A percentile compares a stretch with the other conserved stretches of the same genome.
Conservation (phyloP, 1,284 basidiomycete genomes). For the Cryptococcus sp. region DNA sequence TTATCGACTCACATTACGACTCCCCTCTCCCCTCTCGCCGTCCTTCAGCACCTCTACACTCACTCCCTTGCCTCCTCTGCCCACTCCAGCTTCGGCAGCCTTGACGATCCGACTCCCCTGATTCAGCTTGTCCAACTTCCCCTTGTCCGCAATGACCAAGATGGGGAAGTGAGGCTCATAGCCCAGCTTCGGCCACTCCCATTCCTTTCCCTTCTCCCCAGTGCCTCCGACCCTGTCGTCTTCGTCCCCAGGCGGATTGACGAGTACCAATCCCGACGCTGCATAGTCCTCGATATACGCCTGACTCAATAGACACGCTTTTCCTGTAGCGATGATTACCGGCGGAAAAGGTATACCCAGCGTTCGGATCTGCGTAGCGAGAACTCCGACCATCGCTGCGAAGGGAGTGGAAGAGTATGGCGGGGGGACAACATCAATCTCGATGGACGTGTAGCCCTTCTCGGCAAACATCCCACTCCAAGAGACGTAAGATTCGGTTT, state of each 20-base stretch:
- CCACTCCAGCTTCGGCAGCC: constrained; percentile 21
- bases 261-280: constrained; percentile 57
- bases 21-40: constrained; percentile 29
- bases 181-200: constrained; percentile 52
- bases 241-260: constrained; percentile 52
- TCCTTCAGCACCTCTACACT: constrained; percentile 24
- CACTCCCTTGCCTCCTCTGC: constrained; percentile 41
- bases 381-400: constrained; percentile 21
- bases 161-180: constrained; percentile 63
- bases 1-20: constrained; percentile 33
- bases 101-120: constrained; percentile 14
- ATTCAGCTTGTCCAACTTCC: constrained; percentile 1
- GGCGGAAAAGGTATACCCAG: constrained; percentile 59
- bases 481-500: constrained; percentile 18
- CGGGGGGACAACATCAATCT: constrained; percentile 49
- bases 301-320: constrained; percentile 56
- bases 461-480: constrained; percentile 54
- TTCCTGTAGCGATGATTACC: constrained; percentile 55
- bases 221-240: constrained; percentile 8
- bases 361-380: constrained; percentile 43
- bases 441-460: constrained; percentile 58
- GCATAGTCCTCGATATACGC: constrained; percentile 62
- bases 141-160: constrained; percentile 48
- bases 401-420: constrained; percentile 12
- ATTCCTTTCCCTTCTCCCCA: constrained; percentile 28